These are phyloP conservation scores for Kodamaea restingae DNA, from an alignment of 805 yeast genomes.

Conservation along the genomic window DNA sequence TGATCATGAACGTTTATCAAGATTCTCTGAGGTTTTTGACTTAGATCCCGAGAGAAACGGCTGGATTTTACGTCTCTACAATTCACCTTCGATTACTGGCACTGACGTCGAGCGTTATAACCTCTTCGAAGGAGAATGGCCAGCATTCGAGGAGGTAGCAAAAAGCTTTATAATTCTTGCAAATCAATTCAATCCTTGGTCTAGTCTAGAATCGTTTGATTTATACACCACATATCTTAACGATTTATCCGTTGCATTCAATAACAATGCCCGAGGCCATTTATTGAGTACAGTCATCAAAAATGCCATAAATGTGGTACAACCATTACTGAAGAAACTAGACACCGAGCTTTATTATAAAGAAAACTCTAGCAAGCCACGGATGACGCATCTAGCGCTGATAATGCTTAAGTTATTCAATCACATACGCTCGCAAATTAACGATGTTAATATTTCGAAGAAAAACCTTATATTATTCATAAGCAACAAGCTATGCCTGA, in stretches of 20 bases:
- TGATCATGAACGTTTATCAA: slow-evolving; percentile 17
- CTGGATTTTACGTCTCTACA: slow-evolving; percentile 23
- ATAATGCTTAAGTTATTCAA: slow-evolving; percentile 57
- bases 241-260: slow-evolving; percentile 46
- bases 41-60: slow-evolving; percentile 25
- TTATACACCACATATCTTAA: slow-evolving; percentile 45
- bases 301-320: slow-evolving; percentile 32
- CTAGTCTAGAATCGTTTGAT: slow-evolving; percentile 51
- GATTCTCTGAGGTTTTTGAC: slow-evolving; percentile 19
- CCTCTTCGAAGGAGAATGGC: slow-evolving; percentile 36
- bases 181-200: slow-evolving; percentile 51
- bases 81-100: slow-evolving; percentile 7
- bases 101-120: slow-evolving; percentile 21
- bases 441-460: slow-evolving; percentile 36
- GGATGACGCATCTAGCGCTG: slow-evolving; percentile 50
- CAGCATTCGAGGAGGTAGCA: slow-evolving; percentile 43
- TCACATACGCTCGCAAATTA: slow-evolving; percentile 48
- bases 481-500: slow-evolving; percentile 51
- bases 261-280: slow-evolving; percentile 39
- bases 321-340: slow-evolving; percentile 43
- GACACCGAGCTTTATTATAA: slow-evolving; percentile 39
- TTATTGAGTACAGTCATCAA: slow-evolving; percentile 34
- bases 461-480: slow-evolving; percentile 49
- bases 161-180: slow-evolving; percentile 45
- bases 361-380: slow-evolving; percentile 40